A percentile compares a stretch with the other conserved stretches of the same genome.
These are phyloP conservation scores for Stagonosporopsis vannaccii DNA, from an alignment of 2,329 filamentous ascomycete genomes.

Conservation along the genomic window DNA sequence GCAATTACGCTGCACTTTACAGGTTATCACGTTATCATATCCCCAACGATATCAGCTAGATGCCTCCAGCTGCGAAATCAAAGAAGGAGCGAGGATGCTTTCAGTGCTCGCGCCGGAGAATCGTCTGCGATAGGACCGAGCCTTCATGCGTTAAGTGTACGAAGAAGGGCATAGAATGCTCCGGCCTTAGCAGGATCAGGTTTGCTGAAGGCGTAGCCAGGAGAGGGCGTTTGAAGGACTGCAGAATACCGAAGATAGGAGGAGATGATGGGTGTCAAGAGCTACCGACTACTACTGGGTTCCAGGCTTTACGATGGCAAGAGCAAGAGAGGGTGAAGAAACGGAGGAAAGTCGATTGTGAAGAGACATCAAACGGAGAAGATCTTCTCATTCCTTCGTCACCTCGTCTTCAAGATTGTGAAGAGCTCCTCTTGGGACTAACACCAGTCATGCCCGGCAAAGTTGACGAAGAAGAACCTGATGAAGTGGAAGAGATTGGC, in stretches of 20 bases:
- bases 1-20: too few species aligned
- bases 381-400: background rate
- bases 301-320: conserved; percentile 6
- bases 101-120: conserved; percentile 49
- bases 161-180: conserved; percentile 51
- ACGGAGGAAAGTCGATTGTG: background rate
- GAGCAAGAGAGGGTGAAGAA: conserved; percentile 3
- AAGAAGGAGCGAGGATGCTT: conserved; percentile 41
- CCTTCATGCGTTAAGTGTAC: conserved; percentile 52
- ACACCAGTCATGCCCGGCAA: too few species aligned
- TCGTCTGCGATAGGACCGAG: conserved; percentile 52
- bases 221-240: conserved; percentile 26
- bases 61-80: background rate
- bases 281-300: conserved; percentile 2
- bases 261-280: background rate
- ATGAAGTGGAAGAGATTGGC: conserved; percentile 4
- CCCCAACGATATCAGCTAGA: background rate
- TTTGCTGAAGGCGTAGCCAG: conserved; percentile 44
- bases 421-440: background rate
- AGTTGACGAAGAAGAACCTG: background rate
- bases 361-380: background rate
- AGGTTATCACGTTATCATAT: background rate
- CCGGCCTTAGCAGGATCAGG: conserved; percentile 49
- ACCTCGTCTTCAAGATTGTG: background rate
- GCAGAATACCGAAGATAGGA: conserved; percentile 19